phyloP scores from a whole-genome alignment of 1,284 basidiomycete species.

The Cryptococcus hybrid region DNA sequence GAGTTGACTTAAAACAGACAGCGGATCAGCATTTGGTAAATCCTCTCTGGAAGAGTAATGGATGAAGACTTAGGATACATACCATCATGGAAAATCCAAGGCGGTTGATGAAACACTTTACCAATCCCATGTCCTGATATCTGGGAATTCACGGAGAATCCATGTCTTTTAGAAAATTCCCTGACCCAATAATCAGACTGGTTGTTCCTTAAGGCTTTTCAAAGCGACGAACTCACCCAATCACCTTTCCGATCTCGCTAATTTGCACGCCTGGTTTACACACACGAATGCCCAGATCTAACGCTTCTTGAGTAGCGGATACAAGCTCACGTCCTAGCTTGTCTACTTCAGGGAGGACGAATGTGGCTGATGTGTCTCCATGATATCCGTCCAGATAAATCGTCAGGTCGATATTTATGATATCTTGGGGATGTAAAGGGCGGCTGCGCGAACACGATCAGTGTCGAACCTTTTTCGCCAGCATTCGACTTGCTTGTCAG shows the following conservation, averaged over 20 bases:
- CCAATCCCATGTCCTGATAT: constrained; percentile 78
- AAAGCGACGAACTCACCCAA: constrained; percentile 56
- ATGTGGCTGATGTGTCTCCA: constrained; percentile 80
- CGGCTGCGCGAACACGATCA: constrained; percentile 55
- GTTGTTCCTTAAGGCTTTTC: not conserved
- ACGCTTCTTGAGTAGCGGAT: constrained; percentile 61
- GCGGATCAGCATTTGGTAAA: not conserved
- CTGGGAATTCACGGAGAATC: constrained; percentile 66
- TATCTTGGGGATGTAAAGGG: constrained; percentile 72
- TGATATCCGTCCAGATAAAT: constrained; percentile 75
- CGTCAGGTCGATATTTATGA: constrained; percentile 82
- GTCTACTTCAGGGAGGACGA: constrained; percentile 74
- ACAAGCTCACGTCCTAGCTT: constrained; percentile 64
- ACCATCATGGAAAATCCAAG: constrained; percentile 78
- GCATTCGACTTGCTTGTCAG: constrained; percentile 24
- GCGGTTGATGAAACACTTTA: constrained; percentile 72
- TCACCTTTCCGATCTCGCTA: constrained; percentile 70
- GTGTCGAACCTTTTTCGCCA: not conserved
- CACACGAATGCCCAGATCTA: constrained; percentile 67
- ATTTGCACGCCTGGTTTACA: constrained; percentile 76
- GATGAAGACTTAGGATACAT: constrained; percentile 22
- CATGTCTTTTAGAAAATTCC: constrained; percentile 48
- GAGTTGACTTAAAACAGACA: constrained; percentile 60
- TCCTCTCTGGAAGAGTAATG: not conserved
- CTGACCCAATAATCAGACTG: constrained; percentile 12